Conservation (phyloP, 192 early-diverging fungal species). For the Umbelopsis vinacea region DNA sequence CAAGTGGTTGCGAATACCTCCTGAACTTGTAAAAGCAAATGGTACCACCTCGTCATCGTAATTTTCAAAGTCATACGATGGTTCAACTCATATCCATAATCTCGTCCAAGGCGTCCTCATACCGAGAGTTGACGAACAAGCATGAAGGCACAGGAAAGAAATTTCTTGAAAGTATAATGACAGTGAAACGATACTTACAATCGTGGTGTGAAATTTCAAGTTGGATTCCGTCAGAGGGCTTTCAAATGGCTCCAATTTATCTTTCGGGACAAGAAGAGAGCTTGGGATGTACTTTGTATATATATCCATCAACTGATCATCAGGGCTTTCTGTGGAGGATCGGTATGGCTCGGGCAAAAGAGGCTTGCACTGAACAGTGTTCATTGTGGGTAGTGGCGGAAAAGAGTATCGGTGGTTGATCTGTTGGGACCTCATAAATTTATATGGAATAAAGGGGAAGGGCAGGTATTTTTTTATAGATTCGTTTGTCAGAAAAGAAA, state of each 20-base stretch:
- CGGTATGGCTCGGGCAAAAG: background rate
- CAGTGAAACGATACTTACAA: background rate
- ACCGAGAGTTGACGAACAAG: background rate
- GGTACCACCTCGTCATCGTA: background rate
- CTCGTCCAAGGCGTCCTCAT: background rate
- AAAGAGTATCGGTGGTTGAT: slow-evolving; percentile 13
- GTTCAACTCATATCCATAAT: no score
- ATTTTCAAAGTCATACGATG: no score
- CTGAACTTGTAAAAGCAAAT: background rate
- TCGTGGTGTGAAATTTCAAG: slow-evolving; percentile 23
- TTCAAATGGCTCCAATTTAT: slow-evolving; percentile 17
- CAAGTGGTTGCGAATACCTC: background rate
- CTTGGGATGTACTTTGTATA: slow-evolving; percentile 1
- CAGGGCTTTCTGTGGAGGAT: background rate
- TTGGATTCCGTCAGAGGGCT: slow-evolving; percentile 26
- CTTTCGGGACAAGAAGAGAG: background rate
- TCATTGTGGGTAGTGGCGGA: slow-evolving; percentile 16
- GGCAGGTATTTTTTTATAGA: background rate
- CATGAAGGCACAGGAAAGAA: background rate
- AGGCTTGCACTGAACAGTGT: background rate
- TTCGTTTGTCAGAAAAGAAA: background rate
- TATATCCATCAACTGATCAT: background rate
- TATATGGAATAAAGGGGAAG: slow-evolving; percentile 18
- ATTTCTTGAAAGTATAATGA: background rate
- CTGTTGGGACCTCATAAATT: slow-evolving; percentile 2